A percentile compares a stretch with the other conserved stretches of the same genome.
phyloP scores from a whole-genome alignment of 192 early-diverging fungal genomes.

The Chytriomyces sp. region DNA sequence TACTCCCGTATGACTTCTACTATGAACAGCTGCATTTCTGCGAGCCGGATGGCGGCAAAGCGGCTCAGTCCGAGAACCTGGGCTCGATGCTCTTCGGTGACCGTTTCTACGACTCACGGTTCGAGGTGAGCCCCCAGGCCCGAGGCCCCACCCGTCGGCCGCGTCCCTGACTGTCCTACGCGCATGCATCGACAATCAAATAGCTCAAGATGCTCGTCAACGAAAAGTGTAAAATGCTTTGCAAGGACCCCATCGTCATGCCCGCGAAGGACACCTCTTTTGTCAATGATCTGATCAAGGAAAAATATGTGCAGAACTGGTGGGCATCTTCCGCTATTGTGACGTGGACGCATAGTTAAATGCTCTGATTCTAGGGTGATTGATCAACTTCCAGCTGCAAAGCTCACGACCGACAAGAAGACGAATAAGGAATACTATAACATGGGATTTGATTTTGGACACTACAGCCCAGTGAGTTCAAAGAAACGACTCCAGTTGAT shows the following conservation, averaged over 20 bases:
- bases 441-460: slow-evolving; percentile 82
- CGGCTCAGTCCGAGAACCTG: slow-evolving; percentile 68
- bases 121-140: slow-evolving; percentile 57
- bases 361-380: slow-evolving; percentile 56
- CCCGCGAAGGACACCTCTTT: slow-evolving; percentile 77
- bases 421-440: slow-evolving; percentile 63
- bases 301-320: slow-evolving; percentile 49
- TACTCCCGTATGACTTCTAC: slow-evolving; percentile 87
- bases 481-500: no score
- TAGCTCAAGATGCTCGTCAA: slow-evolving; percentile 71
- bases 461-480: background rate
- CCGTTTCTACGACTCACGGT: slow-evolving; percentile 81
- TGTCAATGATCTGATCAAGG: slow-evolving; percentile 71
- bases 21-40: slow-evolving; percentile 84
- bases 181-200: background rate
- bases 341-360: background rate
- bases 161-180: background rate
- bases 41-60: slow-evolving; percentile 63
- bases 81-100: slow-evolving; percentile 96
- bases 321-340: slow-evolving; percentile 6
- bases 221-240: slow-evolving; percentile 66
- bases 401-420: slow-evolving; percentile 34
- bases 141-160: background rate
- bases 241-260: slow-evolving; percentile 53
- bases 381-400: slow-evolving; percentile 84